Conservation (phyloP, 2,329 filamentous ascomycete genomes). For the Esteya vermicola region DNA sequence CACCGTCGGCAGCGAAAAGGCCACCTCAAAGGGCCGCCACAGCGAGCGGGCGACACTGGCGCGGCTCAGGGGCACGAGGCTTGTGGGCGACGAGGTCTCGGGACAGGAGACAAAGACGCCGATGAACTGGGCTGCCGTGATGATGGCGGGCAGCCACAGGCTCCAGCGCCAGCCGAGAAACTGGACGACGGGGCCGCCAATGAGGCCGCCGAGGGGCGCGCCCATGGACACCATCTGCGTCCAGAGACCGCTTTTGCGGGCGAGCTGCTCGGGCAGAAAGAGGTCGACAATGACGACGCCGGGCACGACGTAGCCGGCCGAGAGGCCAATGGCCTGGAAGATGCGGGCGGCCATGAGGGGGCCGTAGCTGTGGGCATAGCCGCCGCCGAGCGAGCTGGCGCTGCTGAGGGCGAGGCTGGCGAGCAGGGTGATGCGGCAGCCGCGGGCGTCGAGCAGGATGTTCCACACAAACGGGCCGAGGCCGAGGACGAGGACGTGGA, state of each 20-base stretch:
- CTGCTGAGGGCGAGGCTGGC: background rate
- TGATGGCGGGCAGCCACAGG: slow-evolving; percentile 6
- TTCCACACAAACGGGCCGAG: background rate
- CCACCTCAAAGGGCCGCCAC: too few species aligned
- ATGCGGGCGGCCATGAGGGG: slow-evolving; percentile 15
- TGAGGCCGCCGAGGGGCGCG: slow-evolving; percentile 11
- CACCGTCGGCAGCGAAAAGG: background rate
- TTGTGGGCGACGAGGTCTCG: background rate
- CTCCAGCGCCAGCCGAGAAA: slow-evolving; percentile 13
- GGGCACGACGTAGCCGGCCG: slow-evolving; percentile 17
- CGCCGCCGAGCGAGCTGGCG: slow-evolving; percentile 4
- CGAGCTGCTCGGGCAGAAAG: slow-evolving; percentile 16
- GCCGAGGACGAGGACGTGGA: background rate
- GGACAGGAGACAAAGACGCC: background rate
- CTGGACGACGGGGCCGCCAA: slow-evolving; percentile 11
- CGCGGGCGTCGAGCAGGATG: background rate
- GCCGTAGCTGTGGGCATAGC: slow-evolving; percentile 14
- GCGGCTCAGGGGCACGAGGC: background rate
- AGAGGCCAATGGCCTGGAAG: slow-evolving; percentile 16
- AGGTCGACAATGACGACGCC: slow-evolving; percentile 17
- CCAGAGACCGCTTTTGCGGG: slow-evolving; percentile 13
- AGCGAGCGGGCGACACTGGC: background rate
- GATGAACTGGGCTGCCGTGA: background rate
- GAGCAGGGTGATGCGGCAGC: background rate
- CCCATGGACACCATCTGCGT: slow-evolving; percentile 8